A percentile compares a stretch with the other conserved stretches of the same genome.
phyloP scores from a whole-genome alignment of 2,329 filamentous ascomycete species.

The Mollisia scopiformis region DNA sequence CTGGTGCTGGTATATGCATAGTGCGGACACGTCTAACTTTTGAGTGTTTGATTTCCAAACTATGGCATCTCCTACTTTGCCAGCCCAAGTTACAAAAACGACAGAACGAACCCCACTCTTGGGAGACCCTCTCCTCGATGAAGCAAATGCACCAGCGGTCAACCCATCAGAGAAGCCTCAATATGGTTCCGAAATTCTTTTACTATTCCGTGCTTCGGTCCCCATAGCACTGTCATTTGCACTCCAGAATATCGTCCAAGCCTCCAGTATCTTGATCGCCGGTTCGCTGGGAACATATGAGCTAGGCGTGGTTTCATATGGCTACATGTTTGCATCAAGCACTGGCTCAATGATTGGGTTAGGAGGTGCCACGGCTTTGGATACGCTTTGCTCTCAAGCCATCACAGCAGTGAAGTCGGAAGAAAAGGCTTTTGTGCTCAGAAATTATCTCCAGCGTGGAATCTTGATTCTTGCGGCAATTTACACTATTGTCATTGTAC shows the following conservation, averaged over 20 bases:
- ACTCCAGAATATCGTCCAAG: conserved; percentile 11
- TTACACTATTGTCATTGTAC: conserved; percentile 71
- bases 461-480: conserved; percentile 65
- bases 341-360: conserved; percentile 83
- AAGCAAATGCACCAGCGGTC: not conserved
- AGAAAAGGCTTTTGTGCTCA: conserved; percentile 57
- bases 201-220: conserved; percentile 6
- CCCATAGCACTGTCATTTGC: conserved; percentile 13
- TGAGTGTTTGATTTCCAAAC: no score
- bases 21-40: no score
- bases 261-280: conserved; percentile 11
- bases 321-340: conserved; percentile 89
- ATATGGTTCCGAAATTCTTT: conserved; percentile 9
- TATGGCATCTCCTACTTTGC: not conserved
- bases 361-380: conserved; percentile 81
- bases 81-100: not conserved
- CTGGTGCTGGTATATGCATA: no score
- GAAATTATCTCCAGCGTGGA: conserved; percentile 74
- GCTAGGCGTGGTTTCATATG: conserved; percentile 66
- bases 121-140: not conserved
- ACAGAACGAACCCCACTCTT: not conserved
- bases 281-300: conserved; percentile 10
- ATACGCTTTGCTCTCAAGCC: conserved; percentile 63
- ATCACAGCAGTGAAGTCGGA: not conserved
- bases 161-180: not conserved